Evolutionary conservation across 176 grass and related monocot species (phyloP).

Genomic region (Eremochloa ophiuroides): DNA sequence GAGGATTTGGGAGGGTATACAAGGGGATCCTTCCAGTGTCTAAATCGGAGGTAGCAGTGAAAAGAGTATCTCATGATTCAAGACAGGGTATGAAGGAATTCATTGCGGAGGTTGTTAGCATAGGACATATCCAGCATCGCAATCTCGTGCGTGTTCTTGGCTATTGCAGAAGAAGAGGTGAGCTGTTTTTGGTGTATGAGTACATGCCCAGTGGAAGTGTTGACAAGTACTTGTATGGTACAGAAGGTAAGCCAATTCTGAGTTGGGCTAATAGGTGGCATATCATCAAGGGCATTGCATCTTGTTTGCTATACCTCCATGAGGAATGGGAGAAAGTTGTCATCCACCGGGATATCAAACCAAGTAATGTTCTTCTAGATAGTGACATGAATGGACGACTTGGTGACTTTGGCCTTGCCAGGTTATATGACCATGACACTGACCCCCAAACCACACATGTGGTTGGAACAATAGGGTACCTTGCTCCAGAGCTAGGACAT

Average conservation of each 20-base stretch:
- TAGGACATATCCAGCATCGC: conserved; percentile 17
- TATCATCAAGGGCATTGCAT: conserved; percentile 24
- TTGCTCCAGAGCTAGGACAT: conserved; percentile 30
- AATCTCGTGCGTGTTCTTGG: conserved; percentile 22
- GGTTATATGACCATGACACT: conserved; percentile 14
- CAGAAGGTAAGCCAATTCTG: background rate
- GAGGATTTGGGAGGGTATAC: conserved; percentile 39
- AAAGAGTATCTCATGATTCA: conserved; percentile 21
- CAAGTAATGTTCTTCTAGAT: conserved; percentile 29
- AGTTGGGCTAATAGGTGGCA: conserved; percentile 27
- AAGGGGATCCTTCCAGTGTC: conserved; percentile 15
- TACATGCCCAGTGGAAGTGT: conserved; percentile 34
- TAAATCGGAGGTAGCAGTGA: conserved; percentile 26
- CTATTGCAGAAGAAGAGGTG: background rate
- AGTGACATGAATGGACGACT: conserved; percentile 20
- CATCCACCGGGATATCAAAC: conserved; percentile 28
- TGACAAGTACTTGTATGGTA: conserved; percentile 30
- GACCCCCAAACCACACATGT: conserved; percentile 30
- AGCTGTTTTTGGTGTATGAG: conserved; percentile 24
- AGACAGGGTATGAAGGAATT: conserved; percentile 33
- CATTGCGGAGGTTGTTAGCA: conserved; percentile 8
- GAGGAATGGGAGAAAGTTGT: conserved; percentile 39
- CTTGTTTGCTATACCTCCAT: conserved; percentile 38
- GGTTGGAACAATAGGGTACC: conserved; percentile 43
- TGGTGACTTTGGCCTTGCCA: conserved; percentile 39